These are phyloP conservation scores for Silene noctiflora DNA, from an alignment of 179 eudicot genomes.

Conservation along the genomic window DNA sequence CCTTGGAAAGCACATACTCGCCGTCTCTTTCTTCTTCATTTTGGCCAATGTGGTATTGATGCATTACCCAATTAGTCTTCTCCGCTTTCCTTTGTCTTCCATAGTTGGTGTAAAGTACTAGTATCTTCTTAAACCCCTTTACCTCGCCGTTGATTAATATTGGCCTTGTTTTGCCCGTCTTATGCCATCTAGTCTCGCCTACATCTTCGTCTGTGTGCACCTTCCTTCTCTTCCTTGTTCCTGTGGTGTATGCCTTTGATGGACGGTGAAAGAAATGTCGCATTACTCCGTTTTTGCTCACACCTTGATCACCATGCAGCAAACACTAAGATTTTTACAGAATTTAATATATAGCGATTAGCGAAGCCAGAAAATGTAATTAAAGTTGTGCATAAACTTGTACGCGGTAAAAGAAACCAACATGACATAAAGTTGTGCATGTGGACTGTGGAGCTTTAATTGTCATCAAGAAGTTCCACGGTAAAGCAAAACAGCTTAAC, in stretches of 20 bases:
- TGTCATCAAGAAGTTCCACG: neutral
- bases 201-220: constrained; percentile 56
- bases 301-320: constrained; percentile 39
- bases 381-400: neutral
- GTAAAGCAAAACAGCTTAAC: constrained; percentile 6
- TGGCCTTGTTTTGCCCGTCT: constrained; percentile 78
- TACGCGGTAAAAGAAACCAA: neutral
- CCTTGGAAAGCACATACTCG: constrained; percentile 71
- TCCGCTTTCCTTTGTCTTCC: constrained; percentile 85
- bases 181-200: constrained; percentile 91
- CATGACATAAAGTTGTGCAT: neutral
- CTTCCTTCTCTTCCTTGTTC: constrained; percentile 74
- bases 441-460: constrained; percentile 1
- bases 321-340: neutral
- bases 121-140: constrained; percentile 77
- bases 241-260: constrained; percentile 87
- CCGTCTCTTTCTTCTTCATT: constrained; percentile 86
- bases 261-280: constrained; percentile 90
- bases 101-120: constrained; percentile 90
- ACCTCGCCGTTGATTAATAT: constrained; percentile 39
- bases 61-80: constrained; percentile 95
- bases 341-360: too few relatives aligned
- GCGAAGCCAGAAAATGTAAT: too few relatives aligned
- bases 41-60: constrained; percentile 78
- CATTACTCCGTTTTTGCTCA: constrained; percentile 74